Base-by-base conservation (phyloP, 1,284 basidiomycete species). In the Coniophora puteana region DNA sequence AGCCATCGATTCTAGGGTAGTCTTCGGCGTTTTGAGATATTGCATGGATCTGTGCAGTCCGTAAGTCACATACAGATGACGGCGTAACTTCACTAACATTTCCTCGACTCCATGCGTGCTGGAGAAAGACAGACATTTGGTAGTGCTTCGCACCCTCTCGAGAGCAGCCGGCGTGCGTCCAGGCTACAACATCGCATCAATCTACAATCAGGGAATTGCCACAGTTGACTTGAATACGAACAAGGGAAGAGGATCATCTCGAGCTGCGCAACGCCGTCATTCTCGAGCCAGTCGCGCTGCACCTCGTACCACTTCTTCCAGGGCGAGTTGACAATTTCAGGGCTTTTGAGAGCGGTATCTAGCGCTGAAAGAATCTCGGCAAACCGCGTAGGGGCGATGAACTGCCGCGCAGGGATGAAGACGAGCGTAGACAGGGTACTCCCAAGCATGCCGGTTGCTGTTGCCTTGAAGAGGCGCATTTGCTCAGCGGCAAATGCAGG, bases 51-150 rank as follows among this genome's bases (percentile, higher is more conserved):
- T 35, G 33, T n/a, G n/a, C n/a, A n/a, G n/a, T n/a, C n/a, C n/a
- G n/a, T n/a, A n/a, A n/a, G n/a, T n/a, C n/a, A n/a, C n/a, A n/a
- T n/a, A n/a, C n/a, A n/a, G n/a, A n/a, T n/a, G n/a, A n/a, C n/a
- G n/a, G n/a, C n/a, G n/a, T n/a, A n/a, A n/a, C n/a, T n/a, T n/a
- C n/a, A n/a, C 28, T 33, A 25, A 48, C 51, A 14, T 35, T 26
- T 21, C 53, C 53, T 21, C 51, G 49, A 49, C 42, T 55, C 51
- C 51, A 53, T n/a, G 42, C 40, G 12, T 48, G 41, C 14, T 50
- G 38, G 8, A 55, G 14, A 17, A 39, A 30, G 26, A 56, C 29
- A n/a, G 37, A 24, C 26, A 50, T 33, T 4, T 5, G 23, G 24
- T 44, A 53, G 33, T 55, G 45, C 22, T 27, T 44, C 12, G 41